Base-by-base conservation (phyloP, 2,329 filamentous ascomycete species). In the Fusarium coicis region DNA sequence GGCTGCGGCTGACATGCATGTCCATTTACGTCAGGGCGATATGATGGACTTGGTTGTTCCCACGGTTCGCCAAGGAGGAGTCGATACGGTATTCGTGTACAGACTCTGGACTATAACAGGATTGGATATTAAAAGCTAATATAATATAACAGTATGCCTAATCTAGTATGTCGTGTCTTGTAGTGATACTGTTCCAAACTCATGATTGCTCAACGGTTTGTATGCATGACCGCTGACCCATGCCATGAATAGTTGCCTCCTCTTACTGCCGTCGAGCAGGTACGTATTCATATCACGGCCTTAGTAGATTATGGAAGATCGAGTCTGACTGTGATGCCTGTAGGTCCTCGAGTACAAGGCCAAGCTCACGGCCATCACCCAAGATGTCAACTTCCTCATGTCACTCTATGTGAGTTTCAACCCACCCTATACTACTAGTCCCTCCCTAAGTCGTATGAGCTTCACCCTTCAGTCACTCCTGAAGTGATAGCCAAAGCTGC, bases 401-500 rank as follows among this genome's bases (percentile, higher is more conserved):
- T 92, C 92, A 3, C 86, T 95, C 47, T 94, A 90, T 77, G 86
- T 85, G 46, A 67, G 83, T 77, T 26, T 34, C 37, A 21, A 26
- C 46, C 46, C 32, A 30, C 40, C 47, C 47, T 68, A 23, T 44
- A 26, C 46, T 28, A n/a, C 14, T 28, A 26, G 19, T 47, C 19
- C 23, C 68, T 68, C 19, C n/a, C 69, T 68, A 57, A 60, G 21
- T 36, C 8, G 7, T 11, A 28, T 14, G 67, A 85, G 81, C 83
- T 88, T 69, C 91, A 93, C 78, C 84, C 87, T 16, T 88, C 87
- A 28, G 85, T 93, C 58, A 93, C 90, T 0, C 90, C 92, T 10
- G 88, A 90, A 28, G 89, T 90, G 16, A 93, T 97, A 76, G 87
- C 87, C 55, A 88, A 94, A 76, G 94, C 95, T 47, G 92, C 92